A percentile compares a stretch with the other conserved stretches of the same genome.
Evolutionary conservation across 2,329 filamentous ascomycete species (phyloP).

Genomic region (Chaetomium sp.): DNA sequence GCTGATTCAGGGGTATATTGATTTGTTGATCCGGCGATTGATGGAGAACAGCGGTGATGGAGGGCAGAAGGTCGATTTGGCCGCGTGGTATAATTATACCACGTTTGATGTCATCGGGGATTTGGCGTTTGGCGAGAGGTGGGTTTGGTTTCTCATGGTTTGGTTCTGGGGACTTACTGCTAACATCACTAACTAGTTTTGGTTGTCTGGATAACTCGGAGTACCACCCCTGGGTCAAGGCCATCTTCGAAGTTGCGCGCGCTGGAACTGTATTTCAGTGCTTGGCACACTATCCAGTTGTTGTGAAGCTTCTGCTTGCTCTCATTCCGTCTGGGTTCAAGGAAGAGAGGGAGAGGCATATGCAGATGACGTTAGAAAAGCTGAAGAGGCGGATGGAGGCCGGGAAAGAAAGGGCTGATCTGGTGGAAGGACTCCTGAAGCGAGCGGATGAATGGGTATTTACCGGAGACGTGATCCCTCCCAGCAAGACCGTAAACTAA

Average conservation of each 20-base stretch:
- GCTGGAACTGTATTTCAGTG: slow-evolving; percentile 19
- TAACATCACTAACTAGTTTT: slow-evolving; percentile 16
- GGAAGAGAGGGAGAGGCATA: slow-evolving; percentile 19
- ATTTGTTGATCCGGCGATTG: slow-evolving; percentile 30
- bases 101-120: slow-evolving; percentile 29
- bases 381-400: slow-evolving; percentile 19
- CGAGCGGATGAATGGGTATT: slow-evolving; percentile 22
- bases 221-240: slow-evolving; percentile 24
- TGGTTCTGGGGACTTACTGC: not conserved
- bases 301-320: slow-evolving; percentile 14
- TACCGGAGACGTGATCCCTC: not conserved
- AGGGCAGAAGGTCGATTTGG: slow-evolving; percentile 22
- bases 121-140: slow-evolving; percentile 25
- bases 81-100: slow-evolving; percentile 32
- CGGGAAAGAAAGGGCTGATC: slow-evolving; percentile 17
- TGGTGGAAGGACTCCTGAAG: slow-evolving; percentile 23
- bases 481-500: not conserved
- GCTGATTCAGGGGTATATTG: slow-evolving; percentile 33
- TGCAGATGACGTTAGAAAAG: slow-evolving; percentile 18
- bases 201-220: slow-evolving; percentile 18
- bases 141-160: not conserved
- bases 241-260: slow-evolving; percentile 19
- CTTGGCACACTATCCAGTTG: slow-evolving; percentile 14
- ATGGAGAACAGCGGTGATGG: slow-evolving; percentile 14
- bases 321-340: slow-evolving; percentile 13